Conservation (phyloP, 371 early-diverging fungal genomes). For the Mucor irregularis region DNA sequence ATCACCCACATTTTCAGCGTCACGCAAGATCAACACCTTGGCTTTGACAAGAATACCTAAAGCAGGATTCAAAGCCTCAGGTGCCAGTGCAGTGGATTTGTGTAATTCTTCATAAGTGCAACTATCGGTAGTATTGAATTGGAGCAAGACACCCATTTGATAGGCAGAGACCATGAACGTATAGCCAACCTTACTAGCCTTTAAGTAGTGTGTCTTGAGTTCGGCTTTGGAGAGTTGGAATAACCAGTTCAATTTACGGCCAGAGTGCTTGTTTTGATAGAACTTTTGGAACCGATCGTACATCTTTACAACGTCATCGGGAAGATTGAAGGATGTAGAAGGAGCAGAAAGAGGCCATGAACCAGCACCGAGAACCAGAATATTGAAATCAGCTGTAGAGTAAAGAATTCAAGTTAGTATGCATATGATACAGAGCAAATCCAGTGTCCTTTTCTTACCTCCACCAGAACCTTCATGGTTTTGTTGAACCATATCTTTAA, state of each 20-base stretch:
- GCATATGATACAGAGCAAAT: not conserved
- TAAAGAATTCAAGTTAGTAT: not conserved
- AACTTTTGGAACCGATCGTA: conserved; percentile 83
- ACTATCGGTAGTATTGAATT: conserved; percentile 71
- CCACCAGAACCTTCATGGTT: conserved; percentile 41
- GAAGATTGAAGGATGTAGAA: conserved; percentile 77
- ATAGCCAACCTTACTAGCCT: conserved; percentile 68
- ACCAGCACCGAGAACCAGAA: conserved; percentile 83
- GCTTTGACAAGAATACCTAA: conserved; percentile 82
- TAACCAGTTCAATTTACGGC: conserved; percentile 91
- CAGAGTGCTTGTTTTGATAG: conserved; percentile 81
- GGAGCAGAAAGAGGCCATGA: conserved; percentile 91
- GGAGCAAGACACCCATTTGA: conserved; percentile 88
- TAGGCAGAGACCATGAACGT: conserved; percentile 82
- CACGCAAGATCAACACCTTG: conserved; percentile 63
- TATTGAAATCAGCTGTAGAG: conserved; percentile 74
- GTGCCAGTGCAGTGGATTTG: conserved; percentile 67
- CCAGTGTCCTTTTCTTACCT: conserved; percentile 40
- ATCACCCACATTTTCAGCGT: conserved; percentile 57
- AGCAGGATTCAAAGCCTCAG: conserved; percentile 69
- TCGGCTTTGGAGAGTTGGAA: conserved; percentile 90
- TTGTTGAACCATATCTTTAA: conserved; percentile 52
- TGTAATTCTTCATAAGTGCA: conserved; percentile 70
- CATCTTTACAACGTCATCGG: conserved; percentile 77
- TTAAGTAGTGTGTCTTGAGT: conserved; percentile 79